Base-by-base conservation (phyloP, 495 filamentous ascomycete species). In the Pseudomonodictys pantanalensis region DNA sequence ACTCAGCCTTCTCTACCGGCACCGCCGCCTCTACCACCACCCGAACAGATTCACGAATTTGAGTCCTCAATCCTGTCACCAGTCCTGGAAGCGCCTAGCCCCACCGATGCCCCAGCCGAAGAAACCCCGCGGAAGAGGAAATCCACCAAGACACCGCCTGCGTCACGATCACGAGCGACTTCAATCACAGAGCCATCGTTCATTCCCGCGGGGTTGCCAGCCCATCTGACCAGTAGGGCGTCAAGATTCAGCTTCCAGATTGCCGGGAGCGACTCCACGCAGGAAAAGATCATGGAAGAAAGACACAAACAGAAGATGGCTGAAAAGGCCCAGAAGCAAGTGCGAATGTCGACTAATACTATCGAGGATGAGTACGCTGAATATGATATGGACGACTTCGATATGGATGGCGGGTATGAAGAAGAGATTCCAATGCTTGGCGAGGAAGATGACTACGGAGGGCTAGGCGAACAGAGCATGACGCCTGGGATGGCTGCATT, bases 211-310 rank as follows among this genome's bases (percentile, higher is more conserved):
- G 65, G 65, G 0, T 51, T 68, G 9, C 65, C 65, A 69, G 30
- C 67, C 62, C 90, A 92, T 70, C 85, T 91, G 70, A 91, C 87
- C 63, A 92, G 89, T 70, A 92, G 86, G 51, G 88, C 91, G 0
- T 95, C 90, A 2, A 78, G 91, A 9, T 96, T 97, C 64, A 95
- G 90, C 68, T 97, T 97, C 66, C 91, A 96, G 66, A 89, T 96
- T 80, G 77, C 72, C 20, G 81, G 82, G 10, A 83, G 86, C n/a
- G 90, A 88, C 29, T 85, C 87, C 4, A 81, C 81, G 10, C 85
- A 95, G 69, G 91, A 97, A 70, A 86, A 85, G 67, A 67, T 92
- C 1, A 72, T 97, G 15, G 91, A 97, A 74, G 91, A 96, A 68
- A 84, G 89, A 35, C 88, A 93, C 63, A 85, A 88, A 51, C 81